Evolutionary conservation across 1,284 basidiomycete genomes (phyloP), one percentile per base, ranked within the genome.

Genomic region (Tylopilus sp.): DNA sequence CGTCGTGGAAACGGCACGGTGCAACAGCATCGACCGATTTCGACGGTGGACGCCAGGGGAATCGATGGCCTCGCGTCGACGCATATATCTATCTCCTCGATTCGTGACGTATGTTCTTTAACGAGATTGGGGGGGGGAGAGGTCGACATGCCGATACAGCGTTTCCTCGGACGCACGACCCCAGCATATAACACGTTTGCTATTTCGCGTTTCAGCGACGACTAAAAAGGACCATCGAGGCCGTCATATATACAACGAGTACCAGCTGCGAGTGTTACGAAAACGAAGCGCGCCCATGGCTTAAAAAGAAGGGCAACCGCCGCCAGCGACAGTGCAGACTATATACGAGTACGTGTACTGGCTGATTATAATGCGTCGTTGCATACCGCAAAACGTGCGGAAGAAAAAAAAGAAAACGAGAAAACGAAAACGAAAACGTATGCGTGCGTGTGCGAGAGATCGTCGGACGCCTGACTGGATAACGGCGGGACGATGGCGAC

Each of bases 331-430:
- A 38, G 51, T 42, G n/a, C 45, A 25, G 48, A 59, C 64, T 58
- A 67, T 61, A 55, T 53, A 55, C 49, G 30, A 50, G 48, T 58
- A 53, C 41, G 40, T 49, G 52, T 62, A 53, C 37, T 42, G 52
- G 35, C 49, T 44, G 35, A 67, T 66, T 63, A 63, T 66, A 65
- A 64, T 54, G 58, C 49, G 46, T 55, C 33, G 34, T 63, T 54
- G 54, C 36, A 51, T 63, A 64, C 54, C 52, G 48, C 46, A 31
- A 44, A 15, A 41, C 23, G 18, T 28, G 50, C 41, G 45, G 47
- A 36, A 36, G 46, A 33, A n/a, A 30, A 37, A 29, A 23, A 18
- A 8, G 8, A 37, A 16, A 37, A 28, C 29, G n/a, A 34, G n/a
- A 34, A 46, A 34, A 38, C 25, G 37, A 29, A 50, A 57, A 47